Percentiles rank a stretch among this genome's conserved stretches.
phyloP scores from a whole-genome alignment of 805 yeast genomes.

The Grigorovia transvaalensis region DNA sequence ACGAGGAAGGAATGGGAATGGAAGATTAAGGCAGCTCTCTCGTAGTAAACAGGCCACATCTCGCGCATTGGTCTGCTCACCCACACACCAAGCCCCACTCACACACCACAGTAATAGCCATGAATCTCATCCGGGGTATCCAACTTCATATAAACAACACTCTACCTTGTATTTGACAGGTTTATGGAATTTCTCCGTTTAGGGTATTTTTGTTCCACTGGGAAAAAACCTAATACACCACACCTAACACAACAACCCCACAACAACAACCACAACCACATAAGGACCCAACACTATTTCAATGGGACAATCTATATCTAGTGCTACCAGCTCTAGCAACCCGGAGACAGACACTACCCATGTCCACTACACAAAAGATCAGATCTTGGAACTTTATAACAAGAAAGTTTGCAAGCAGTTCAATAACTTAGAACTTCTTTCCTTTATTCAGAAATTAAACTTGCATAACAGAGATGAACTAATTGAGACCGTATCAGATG shows the following conservation, averaged over 20 bases:
- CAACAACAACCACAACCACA: background rate
- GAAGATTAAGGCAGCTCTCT: no score
- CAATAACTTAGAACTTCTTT: slow-evolving; percentile 16
- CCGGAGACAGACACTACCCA: background rate
- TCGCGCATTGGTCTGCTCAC: no score
- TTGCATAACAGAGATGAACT: slow-evolving; percentile 10
- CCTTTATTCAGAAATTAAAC: slow-evolving; percentile 14
- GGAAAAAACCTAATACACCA: background rate
- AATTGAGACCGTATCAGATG: slow-evolving; percentile 18
- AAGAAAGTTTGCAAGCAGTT: slow-evolving; percentile 10
- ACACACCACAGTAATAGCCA: no score
- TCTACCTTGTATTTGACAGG: no score
- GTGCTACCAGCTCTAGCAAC: background rate
- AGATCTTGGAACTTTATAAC: background rate
- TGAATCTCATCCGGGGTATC: no score
- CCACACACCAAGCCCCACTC: no score
- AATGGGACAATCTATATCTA: slow-evolving; percentile 21
- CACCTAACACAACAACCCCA: background rate
- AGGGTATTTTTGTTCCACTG: no score
- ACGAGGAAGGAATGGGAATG: no score
- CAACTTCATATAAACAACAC: no score
- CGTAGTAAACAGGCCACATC: no score
- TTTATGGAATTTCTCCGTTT: no score
- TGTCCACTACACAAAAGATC: background rate
- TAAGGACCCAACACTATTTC: background rate